These are phyloP conservation scores for Thecamonas trahens DNA, from an alignment of 78 protist species.

Conservation along the genomic window DNA sequence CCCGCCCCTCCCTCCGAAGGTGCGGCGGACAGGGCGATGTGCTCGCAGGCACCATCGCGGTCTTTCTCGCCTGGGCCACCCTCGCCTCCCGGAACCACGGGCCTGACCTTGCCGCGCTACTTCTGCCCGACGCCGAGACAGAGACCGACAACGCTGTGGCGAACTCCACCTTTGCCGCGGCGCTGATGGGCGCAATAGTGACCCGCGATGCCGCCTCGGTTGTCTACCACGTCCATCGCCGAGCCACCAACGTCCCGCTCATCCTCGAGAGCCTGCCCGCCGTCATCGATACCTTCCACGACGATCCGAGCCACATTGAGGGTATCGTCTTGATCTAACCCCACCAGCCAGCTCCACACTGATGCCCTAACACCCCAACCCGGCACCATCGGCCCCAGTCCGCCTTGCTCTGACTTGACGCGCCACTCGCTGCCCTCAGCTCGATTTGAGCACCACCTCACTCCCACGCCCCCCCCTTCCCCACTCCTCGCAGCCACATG, in stretches of 20 bases:
- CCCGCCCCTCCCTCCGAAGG: background rate
- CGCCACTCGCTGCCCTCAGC: no score
- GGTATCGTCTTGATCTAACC: no score
- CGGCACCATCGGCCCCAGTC: no score
- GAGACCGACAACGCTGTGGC: background rate
- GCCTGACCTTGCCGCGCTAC: no score
- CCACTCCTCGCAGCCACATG: no score
- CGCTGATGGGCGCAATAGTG: background rate
- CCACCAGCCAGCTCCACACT: no score
- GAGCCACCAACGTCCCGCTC: slow-evolving; percentile 1
- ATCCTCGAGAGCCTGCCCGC: slow-evolving; percentile 2
- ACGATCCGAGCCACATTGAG: no score
- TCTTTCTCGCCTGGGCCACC: slow-evolving; percentile 3
- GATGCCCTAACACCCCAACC: no score
- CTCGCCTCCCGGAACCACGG: background rate
- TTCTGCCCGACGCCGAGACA: no score
- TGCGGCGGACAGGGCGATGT: slow-evolving; percentile 27
- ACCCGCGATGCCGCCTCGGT: background rate
- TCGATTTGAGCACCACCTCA: no score
- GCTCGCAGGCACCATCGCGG: slow-evolving; percentile 25
- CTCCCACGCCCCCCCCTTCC: no score
- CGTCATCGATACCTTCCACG: background rate
- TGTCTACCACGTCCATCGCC: background rate
- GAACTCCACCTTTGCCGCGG: background rate
- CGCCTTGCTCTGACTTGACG: no score